phyloP scores from a whole-genome alignment of 2,329 filamentous ascomycete genomes.

The Fusarium tanahbumbuense region DNA sequence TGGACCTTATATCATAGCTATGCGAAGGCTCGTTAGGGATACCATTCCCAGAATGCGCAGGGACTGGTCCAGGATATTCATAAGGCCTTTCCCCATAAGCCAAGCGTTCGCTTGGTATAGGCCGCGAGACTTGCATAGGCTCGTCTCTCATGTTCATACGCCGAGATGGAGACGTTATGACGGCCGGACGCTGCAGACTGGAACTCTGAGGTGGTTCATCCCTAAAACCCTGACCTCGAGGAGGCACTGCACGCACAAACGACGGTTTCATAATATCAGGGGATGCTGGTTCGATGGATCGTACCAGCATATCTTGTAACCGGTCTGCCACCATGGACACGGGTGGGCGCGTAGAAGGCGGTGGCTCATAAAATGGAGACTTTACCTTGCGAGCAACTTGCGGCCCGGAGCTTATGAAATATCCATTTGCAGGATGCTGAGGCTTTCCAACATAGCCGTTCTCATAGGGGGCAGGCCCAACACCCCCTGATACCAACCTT shows the following conservation, averaged over 20 bases:
- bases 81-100: slow-evolving; percentile 14
- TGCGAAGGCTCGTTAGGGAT: slow-evolving; percentile 8
- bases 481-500: slow-evolving; percentile 33
- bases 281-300: slow-evolving; percentile 59
- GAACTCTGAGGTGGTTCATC: slow-evolving; percentile 35
- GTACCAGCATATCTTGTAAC: slow-evolving; percentile 58
- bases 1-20: slow-evolving; percentile 26
- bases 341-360: slow-evolving; percentile 39
- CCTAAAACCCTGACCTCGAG: slow-evolving; percentile 41
- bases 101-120: slow-evolving; percentile 30
- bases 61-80: slow-evolving; percentile 23
- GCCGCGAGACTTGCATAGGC: slow-evolving; percentile 26
- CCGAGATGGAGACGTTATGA: slow-evolving; percentile 36
- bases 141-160: slow-evolving; percentile 33
- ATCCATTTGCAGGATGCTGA: slow-evolving; percentile 31
- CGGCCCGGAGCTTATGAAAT: slow-evolving; percentile 30
- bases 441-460: slow-evolving; percentile 47
- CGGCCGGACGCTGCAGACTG: slow-evolving; percentile 38
- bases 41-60: slow-evolving; percentile 13
- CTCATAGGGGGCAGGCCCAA: slow-evolving; percentile 41
- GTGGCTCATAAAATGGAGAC: slow-evolving; percentile 35
- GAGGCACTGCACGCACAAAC: slow-evolving; percentile 51
- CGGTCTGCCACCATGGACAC: slow-evolving; percentile 26
- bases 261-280: slow-evolving; percentile 51
- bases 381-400: slow-evolving; percentile 47